Base-by-base conservation (phyloP, 768 basidiomycete species). In the Boletus coccyginus region DNA sequence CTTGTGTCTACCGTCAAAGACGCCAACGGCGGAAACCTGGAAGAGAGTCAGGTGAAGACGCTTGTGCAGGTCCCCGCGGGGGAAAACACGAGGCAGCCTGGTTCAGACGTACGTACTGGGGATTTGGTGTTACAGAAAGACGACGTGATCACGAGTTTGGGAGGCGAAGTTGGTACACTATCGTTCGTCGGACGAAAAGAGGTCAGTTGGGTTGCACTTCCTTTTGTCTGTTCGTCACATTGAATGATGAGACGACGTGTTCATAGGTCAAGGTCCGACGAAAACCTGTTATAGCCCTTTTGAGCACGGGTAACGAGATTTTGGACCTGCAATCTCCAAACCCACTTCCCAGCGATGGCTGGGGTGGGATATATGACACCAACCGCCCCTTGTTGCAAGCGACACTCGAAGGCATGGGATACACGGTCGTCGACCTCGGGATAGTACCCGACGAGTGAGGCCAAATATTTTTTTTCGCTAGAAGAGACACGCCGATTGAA, bases 241-340 rank as follows among this genome's bases (percentile, higher is more conserved):
- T 46, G 12, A 56, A 40, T 41, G 19, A 58, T 21, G 46, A 7
- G 55, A 46, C 7, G 13, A 29, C 42, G 12, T 29, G 17, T 19
- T 16, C 35, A 10, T 58, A 94, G 91, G 87, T 90, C 16, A 73
- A 76, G 17, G 90, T 91, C 10, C 77, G 80, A 63, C 81, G 76
- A 58, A 90, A 88, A 62, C 93, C 93, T 3, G 70, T 84, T 1
- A 84, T 94, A 0, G 93, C 90, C 2, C 70, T 94, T 42, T 70
- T 96, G 58, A 93, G 90, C 64, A 96, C 93, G 0, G 93, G 93
- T 0, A 90, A 94, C 66, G 93, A 96, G 66, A 74, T 93, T 40
- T 58, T 84, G 38, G 86, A 92, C 54, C 65, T 92, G 11, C 81
- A 87, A 40, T 68, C 73, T 44, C 73, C 73, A 13, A 61, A 54